Base-by-base conservation (phyloP, 768 basidiomycete genomes). In the Naematelia aurantialba region DNA sequence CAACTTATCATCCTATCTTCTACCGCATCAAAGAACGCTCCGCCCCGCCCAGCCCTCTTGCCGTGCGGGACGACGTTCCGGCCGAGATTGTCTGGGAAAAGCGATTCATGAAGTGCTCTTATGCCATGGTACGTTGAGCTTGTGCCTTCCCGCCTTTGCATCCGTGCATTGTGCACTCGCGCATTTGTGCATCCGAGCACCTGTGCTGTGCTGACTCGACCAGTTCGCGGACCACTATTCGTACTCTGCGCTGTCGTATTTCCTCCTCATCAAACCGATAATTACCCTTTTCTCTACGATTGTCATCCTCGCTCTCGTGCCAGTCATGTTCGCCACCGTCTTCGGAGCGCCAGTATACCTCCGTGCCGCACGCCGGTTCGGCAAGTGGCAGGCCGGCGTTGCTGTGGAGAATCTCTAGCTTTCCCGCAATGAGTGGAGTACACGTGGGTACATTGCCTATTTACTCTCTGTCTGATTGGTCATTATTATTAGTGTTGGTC, bases 241-340 rank as follows among this genome's bases (percentile, higher is more conserved):
- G 0, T 76, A 76, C 49, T 71, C 72, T 12, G 68, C 72, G 11
- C 54, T 76, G 10, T 66, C 68, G 30, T 75, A 76, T 49, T 72
- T 76, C 51, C 58, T 76, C 3, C 68, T 76, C 51, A 72, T 72
- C 57, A 76, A 76, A 61, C 72, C 75, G 2, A 51, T 75, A 19
- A 66, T 76, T 49, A 69, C 68, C n/a, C 67, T 76, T 11, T 67
- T 74, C 53, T 69, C 69, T 13, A 70, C 72, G 2, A 70, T 76
- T 45, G 58, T 66, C 27, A 57, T 75, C 30, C 31, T 70, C 26
- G 66, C 60, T 5, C 61, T 76, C 11, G 48, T 73, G 24, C 68
- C 73, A 3, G 31, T 76, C 19, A 60, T 55, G 4, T 42, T 69
- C 8, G 70, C 46, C 13, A 46, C 60, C 4, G 58, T 73, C 27